Evolutionary conservation across 2,329 filamentous ascomycete genomes (phyloP).

Genomic region (Phoma herbarum): DNA sequence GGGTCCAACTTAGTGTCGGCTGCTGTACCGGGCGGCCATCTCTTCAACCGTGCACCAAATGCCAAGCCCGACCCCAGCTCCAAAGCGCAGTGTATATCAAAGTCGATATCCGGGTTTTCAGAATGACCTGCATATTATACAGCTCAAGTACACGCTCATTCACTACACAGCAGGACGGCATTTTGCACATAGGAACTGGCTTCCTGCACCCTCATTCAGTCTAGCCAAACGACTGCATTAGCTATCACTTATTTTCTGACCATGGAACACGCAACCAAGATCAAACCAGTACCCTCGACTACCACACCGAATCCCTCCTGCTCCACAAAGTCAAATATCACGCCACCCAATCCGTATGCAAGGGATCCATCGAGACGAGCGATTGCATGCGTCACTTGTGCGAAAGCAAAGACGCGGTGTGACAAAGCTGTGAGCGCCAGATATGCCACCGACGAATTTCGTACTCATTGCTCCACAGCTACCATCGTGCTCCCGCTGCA

Average conservation of each 20-base stretch:
- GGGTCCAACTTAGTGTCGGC: conserved; percentile 28
- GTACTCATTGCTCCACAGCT: conserved; percentile 26
- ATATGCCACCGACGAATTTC: no score
- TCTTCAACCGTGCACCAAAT: conserved; percentile 27
- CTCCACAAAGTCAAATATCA: not conserved
- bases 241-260: conserved; percentile 4
- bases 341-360: conserved; percentile 37
- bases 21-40: conserved; percentile 39
- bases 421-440: conserved; percentile 44
- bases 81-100: conserved; percentile 37
- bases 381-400: conserved; percentile 52
- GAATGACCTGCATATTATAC: conserved; percentile 16
- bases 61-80: conserved; percentile 34
- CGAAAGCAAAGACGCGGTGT: conserved; percentile 52
- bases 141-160: conserved; percentile 13
- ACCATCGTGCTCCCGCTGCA: conserved; percentile 50
- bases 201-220: not conserved
- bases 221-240: not conserved
- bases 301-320: conserved; percentile 25
- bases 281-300: conserved; percentile 25
- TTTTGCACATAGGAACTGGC: not conserved
- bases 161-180: not conserved
- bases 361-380: conserved; percentile 46
- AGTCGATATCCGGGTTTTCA: conserved; percentile 31
- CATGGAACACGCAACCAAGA: conserved; percentile 31